A percentile compares a stretch with the other conserved stretches of the same genome.
Conservation (phyloP, 2,329 filamentous ascomycete genomes). For the Cladosporium austrohemisphaericum region DNA sequence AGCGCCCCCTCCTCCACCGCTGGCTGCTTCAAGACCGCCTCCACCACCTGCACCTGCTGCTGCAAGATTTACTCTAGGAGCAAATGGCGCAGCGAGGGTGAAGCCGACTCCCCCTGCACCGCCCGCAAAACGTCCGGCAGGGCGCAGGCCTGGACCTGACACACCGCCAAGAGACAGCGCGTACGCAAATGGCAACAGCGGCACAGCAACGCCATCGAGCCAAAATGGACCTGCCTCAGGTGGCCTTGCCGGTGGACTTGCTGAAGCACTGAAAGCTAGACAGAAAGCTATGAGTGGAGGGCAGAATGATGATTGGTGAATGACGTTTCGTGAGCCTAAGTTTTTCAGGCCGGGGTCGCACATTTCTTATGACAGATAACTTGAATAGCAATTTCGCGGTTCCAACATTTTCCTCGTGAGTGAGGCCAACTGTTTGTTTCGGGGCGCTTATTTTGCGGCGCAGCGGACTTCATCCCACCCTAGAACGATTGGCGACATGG, state of each 20-base stretch:
- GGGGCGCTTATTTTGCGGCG: too few species aligned
- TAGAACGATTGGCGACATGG: too few species aligned
- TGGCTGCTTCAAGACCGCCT: constrained; percentile 47
- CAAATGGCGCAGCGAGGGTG: constrained; percentile 41
- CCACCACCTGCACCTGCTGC: constrained; percentile 57
- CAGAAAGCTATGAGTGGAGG: constrained; percentile 47
- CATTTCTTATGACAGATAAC: neutral
- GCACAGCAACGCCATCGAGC: constrained; percentile 33
- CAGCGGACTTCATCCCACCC: too few species aligned
- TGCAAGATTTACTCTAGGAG: constrained; percentile 35
- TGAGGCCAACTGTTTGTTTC: too few species aligned
- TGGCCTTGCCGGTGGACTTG: constrained; percentile 47
- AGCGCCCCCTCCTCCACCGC: constrained; percentile 54
- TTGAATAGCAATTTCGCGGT: neutral
- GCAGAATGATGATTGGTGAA: constrained; percentile 20
- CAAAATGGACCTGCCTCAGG: constrained; percentile 40
- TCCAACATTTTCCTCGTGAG: too few species aligned
- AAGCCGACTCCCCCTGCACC: constrained; percentile 74
- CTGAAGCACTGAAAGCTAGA: constrained; percentile 47
- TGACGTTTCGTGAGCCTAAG: too few species aligned
- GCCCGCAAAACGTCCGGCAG: constrained; percentile 73
- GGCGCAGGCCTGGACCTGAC: constrained; percentile 66
- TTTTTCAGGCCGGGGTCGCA: too few species aligned
- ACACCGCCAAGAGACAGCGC: constrained; percentile 64
- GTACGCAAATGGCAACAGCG: constrained; percentile 41